Base-by-base conservation (phyloP, 768 basidiomycete species). In the Rhodotorula toruloides region DNA sequence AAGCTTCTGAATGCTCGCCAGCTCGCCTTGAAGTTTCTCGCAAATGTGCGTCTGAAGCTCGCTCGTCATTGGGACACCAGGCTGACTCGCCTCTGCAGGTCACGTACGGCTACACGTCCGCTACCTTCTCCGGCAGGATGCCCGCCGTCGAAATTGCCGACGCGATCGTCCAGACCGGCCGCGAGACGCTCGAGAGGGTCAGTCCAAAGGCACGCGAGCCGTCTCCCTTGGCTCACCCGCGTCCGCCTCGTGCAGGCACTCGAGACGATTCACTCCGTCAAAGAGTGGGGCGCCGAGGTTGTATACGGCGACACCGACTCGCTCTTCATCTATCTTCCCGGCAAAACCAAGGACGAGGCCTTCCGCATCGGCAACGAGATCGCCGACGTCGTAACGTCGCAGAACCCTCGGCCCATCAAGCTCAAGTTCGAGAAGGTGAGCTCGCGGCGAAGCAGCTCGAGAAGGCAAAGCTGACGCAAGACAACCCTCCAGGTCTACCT, bases 241-340 rank as follows among this genome's bases (percentile, higher is more conserved):
- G 27, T 17, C 32, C 3, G 21, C 25, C 17, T 6, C 55, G 19
- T 44, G 13, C 67, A 96, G 92, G 91, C 96, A 0, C 89, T 94
- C 63, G 81, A 83, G 40, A 74, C 86, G 39, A 91, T 98, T 58
- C 84, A 94, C 59, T 77, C 81, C 0, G 88, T 84, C 3, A 79
- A 81, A 40, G 88, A 87, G 77, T 98, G 94, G 96, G 88, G 88
- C 14, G 94, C 89, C 17, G 82, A 85, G 66, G 90, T 97, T 22
- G 91, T 97, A 22, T 99, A 99, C 75, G 96, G 96, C 17, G 96
- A 99, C 73, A 99, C 96, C 0, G 96, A 99, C 77, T 96, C 92
- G 22, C 79, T 97, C 47, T 99, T 99, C 76, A 82, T 98, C 77
- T 86, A 91, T 70, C 80, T 98, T n/a, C 85, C 83, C 32, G 96